Conservation (phyloP, 306 rosid genomes). For the Luffa acutangula region DNA sequence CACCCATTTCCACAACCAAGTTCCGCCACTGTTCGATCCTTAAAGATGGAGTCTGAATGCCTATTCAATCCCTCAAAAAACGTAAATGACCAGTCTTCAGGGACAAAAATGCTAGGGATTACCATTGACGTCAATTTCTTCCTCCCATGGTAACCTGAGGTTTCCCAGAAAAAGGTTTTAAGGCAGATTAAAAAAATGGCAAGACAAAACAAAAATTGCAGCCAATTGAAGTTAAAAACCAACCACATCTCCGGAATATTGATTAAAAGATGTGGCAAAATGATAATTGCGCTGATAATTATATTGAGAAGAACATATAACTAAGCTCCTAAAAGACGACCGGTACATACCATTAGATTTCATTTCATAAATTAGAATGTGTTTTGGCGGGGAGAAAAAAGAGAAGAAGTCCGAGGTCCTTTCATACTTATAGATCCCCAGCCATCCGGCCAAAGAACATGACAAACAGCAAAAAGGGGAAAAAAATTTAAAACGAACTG, state of each 20-base stretch:
- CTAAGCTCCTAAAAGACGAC: background rate
- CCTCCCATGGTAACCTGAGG: slow-evolving; percentile 68
- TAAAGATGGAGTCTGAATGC: slow-evolving; percentile 74
- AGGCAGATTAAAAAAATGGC: background rate
- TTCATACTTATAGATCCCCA: background rate
- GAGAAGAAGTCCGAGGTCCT: background rate
- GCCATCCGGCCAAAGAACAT: background rate
- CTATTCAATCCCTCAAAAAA: slow-evolving; percentile 88
- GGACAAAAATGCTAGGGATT: slow-evolving; percentile 89
- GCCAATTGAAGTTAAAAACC: background rate
- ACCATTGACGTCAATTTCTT: slow-evolving; percentile 87
- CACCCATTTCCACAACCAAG: slow-evolving; percentile 99
- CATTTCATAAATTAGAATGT: background rate
- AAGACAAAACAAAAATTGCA: background rate
- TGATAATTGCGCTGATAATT: background rate
- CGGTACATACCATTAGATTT: background rate
- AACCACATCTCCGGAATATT: background rate
- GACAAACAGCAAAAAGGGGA: background rate
- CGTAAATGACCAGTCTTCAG: slow-evolving; percentile 96
- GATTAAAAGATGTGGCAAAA: background rate
- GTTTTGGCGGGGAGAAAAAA: background rate
- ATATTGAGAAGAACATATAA: background rate
- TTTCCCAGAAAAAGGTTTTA: background rate
- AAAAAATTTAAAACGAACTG: background rate
- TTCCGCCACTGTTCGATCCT: slow-evolving; percentile 71